Conservation (phyloP, 2,329 filamentous ascomycete species). For the Ceratocystis variospora region DNA sequence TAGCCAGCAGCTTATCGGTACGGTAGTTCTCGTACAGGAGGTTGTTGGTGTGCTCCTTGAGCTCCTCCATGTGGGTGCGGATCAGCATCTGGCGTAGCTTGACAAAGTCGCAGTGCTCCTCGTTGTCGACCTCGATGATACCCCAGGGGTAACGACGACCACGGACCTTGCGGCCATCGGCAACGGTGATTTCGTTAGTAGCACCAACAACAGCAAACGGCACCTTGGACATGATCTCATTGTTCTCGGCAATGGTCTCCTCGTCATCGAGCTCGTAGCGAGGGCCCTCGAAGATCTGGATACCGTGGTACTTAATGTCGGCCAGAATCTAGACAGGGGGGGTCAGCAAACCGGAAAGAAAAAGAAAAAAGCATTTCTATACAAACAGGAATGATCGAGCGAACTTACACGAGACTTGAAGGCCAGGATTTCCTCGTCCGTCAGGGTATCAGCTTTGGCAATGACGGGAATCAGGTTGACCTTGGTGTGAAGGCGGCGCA, state of each 20-base stretch:
- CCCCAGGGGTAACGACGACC: slow-evolving; percentile 97
- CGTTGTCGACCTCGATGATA: slow-evolving; percentile 97
- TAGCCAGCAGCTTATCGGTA: slow-evolving; percentile 95
- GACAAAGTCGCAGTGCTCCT: slow-evolving; percentile 99
- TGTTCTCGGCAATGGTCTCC: slow-evolving; percentile 99
- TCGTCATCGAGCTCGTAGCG: slow-evolving; percentile 98
- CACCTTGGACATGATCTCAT: slow-evolving; percentile 99
- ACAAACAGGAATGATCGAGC: not conserved
- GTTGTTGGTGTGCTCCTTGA: slow-evolving; percentile 99
- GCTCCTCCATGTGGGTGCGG: slow-evolving; percentile 99
- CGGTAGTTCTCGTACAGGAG: slow-evolving; percentile 98
- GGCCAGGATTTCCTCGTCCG: slow-evolving; percentile 82
- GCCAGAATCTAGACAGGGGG: slow-evolving; percentile 59
- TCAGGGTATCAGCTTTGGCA: slow-evolving; percentile 95
- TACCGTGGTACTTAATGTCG: slow-evolving; percentile 92
- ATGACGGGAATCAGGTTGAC: slow-evolving; percentile 99
- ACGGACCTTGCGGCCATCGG: slow-evolving; percentile 88
- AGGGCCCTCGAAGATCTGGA: slow-evolving; percentile 97
- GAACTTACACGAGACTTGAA: slow-evolving; percentile 90
- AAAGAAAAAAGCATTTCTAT: not conserved
- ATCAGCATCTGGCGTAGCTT: slow-evolving; percentile 99
- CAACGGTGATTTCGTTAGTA: slow-evolving; percentile 80
- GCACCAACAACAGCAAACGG: slow-evolving; percentile 96
- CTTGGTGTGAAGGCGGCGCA: slow-evolving; percentile 98
- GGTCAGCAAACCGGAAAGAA: not conserved